Evolutionary conservation across 805 yeast genomes (phyloP).

Genomic region (Kluyveromyces siamensis): DNA sequence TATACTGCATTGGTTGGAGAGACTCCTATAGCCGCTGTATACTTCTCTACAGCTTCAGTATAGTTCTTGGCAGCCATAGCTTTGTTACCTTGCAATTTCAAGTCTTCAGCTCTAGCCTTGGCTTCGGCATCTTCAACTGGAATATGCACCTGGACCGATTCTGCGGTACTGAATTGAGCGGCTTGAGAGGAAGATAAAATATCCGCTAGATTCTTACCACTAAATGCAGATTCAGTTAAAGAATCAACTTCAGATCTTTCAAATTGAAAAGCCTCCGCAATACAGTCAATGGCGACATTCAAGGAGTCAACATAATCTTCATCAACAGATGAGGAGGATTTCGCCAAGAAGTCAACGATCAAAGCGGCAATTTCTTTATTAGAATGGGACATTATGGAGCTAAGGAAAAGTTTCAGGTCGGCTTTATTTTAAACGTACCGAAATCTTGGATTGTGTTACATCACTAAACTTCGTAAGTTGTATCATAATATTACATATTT

Average conservation of each 20-base stretch:
- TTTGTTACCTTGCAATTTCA: slow-evolving; percentile 82
- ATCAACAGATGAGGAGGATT: slow-evolving; percentile 52
- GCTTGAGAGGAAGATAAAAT: slow-evolving; percentile 28
- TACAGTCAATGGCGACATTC: slow-evolving; percentile 90
- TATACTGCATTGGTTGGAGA: slow-evolving; percentile 72
- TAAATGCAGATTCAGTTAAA: slow-evolving; percentile 31
- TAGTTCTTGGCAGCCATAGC: slow-evolving; percentile 75
- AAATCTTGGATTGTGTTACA: too few relatives aligned
- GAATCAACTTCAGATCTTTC: slow-evolving; percentile 38
- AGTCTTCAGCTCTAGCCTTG: slow-evolving; percentile 67
- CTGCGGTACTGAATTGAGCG: slow-evolving; percentile 8
- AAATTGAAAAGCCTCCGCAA: slow-evolving; percentile 76
- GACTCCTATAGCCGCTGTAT: slow-evolving; percentile 69
- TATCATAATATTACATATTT: too few relatives aligned
- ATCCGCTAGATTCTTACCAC: slow-evolving; percentile 40
- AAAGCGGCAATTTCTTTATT: slow-evolving; percentile 63
- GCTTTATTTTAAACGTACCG: not conserved
- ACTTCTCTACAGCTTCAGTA: slow-evolving; percentile 61
- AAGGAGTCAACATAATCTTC: slow-evolving; percentile 81
- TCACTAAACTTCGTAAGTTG: too few relatives aligned
- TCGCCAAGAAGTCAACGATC: slow-evolving; percentile 62
- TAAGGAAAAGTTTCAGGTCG: not conserved
- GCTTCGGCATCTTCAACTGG: slow-evolving; percentile 39
- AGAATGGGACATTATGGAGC: slow-evolving; percentile 33
- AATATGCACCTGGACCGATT: slow-evolving; percentile 34